phyloP scores from a whole-genome alignment of 345 rosid genomes.

The Corchorus olitorius region DNA sequence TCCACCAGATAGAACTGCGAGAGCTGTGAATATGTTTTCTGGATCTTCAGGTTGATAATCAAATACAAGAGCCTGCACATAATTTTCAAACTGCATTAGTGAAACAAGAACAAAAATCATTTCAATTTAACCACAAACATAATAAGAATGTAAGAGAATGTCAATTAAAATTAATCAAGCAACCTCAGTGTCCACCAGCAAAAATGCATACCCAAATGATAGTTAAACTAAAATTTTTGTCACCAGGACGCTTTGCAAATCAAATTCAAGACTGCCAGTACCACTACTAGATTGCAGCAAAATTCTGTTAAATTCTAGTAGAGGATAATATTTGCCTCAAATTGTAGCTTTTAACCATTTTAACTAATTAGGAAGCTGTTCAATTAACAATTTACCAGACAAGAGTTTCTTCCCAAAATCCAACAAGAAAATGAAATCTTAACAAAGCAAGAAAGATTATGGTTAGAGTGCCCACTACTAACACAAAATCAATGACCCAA shows the following conservation, averaged over 20 bases:
- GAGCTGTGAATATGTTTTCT: slow-evolving; percentile 47
- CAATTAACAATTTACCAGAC: not conserved
- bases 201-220: not conserved
- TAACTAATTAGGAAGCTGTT: not conserved
- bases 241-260: not conserved
- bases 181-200: not conserved
- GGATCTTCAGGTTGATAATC: slow-evolving; percentile 73
- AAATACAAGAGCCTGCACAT: slow-evolving; percentile 41
- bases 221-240: not conserved
- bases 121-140: not conserved
- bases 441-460: not conserved
- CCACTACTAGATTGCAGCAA: not conserved
- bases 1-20: slow-evolving; percentile 55
- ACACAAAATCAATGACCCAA: not conserved
- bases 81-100: not conserved
- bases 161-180: not conserved
- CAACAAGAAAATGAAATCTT: not conserved
- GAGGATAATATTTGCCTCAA: not conserved
- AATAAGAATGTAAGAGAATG: not conserved
- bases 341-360: not conserved
- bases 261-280: not conserved
- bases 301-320: not conserved
- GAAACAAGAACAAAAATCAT: not conserved
- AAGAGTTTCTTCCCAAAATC: not conserved
- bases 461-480: not conserved